A percentile compares a stretch with the other conserved stretches of the same genome.
phyloP scores from a whole-genome alignment of 495 filamentous ascomycete species.

The Massariosphaeria phaeospora region DNA sequence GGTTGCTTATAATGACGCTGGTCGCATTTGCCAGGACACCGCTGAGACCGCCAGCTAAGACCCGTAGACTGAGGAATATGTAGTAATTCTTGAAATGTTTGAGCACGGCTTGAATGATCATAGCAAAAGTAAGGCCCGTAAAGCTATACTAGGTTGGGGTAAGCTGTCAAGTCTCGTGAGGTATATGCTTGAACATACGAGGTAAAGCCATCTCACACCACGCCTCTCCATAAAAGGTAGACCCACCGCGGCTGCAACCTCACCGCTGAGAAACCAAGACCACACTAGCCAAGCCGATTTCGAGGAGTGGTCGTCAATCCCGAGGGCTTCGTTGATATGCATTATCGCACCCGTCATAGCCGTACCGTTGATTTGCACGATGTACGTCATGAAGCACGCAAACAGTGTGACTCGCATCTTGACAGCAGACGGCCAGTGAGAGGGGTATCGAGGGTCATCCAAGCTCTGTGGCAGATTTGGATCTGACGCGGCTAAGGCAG shows the following conservation, averaged over 20 bases:
- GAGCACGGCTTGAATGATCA: conserved; percentile 48
- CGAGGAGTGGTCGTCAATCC: conserved; percentile 48
- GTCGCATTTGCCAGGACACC: conserved; percentile 46
- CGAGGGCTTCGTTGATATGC: conserved; percentile 42
- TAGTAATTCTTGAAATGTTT: conserved; percentile 51
- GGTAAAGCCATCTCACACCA: conserved; percentile 47
- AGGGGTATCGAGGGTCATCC: too few relatives aligned
- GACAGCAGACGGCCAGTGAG: conserved; percentile 31
- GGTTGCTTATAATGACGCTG: conserved; percentile 47
- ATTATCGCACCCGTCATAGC: conserved; percentile 45
- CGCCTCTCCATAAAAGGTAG: conserved; percentile 53
- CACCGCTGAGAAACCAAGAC: conserved; percentile 50
- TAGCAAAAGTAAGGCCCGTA: conserved; percentile 44
- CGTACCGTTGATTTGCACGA: conserved; percentile 43
- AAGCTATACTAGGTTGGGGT: conserved; percentile 31
- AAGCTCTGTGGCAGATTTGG: too few relatives aligned
- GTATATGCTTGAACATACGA: conserved; percentile 28
- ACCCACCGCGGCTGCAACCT: conserved; percentile 44
- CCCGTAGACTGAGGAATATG: conserved; percentile 46
- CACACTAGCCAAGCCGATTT: conserved; percentile 52
- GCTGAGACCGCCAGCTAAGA: conserved; percentile 48
- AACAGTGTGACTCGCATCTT: conserved; percentile 38
- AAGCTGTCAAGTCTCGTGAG: not conserved
- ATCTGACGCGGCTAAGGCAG: too few relatives aligned
- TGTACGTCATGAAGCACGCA: conserved; percentile 34